Base-by-base conservation (phyloP, 306 rosid genomes). In the Acacia acuminata region DNA sequence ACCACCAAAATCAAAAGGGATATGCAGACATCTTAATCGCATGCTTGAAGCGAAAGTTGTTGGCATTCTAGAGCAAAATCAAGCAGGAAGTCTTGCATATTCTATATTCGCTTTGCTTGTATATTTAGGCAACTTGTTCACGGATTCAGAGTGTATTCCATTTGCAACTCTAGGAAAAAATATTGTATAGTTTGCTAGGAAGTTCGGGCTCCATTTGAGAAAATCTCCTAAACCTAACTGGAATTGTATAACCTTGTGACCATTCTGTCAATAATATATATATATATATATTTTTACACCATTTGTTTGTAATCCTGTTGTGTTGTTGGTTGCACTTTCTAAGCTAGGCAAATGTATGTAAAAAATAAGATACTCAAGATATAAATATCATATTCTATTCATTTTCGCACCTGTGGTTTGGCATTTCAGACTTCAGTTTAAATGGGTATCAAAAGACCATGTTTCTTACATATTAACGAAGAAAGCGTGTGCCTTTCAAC, bases 51-150 rank as follows among this genome's bases (percentile, higher is more conserved):
- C 77, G 82, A 75, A 79, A 71, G 51, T 77, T 78, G 71, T 78
- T 69, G 48, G 71, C 82, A 48, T 68, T 75, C 73, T 55, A 30
- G 77, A 36, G 81, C 82, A 79, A 76, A 88, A 71, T 82, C 77
- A 77, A 83, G 71, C 75, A 60, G 36, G 79, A 82, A 79, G 73
- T 61, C 61, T 67, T 85, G 82, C 87, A 77, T 71, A 87, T 93
- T 87, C 83, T 88, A 91, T 25, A 85, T 89, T 87, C 80, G 58
- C 81, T 86, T 78, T n/a, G 78, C 80, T 80, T 83, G 91, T 83
- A 87, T 86, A 81, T 82, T 88, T 87, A 85, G 81, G 80, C 76
- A 76, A 56, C 75, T 25, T 43, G 69, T 71, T 82, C 50, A 47
- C 14, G 83, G 82, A 79, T 71, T 56, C 27, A 30, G 22, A 67